These are phyloP conservation scores for Rickenella mellea DNA, from an alignment of 768 basidiomycete species.

Conservation along the genomic window DNA sequence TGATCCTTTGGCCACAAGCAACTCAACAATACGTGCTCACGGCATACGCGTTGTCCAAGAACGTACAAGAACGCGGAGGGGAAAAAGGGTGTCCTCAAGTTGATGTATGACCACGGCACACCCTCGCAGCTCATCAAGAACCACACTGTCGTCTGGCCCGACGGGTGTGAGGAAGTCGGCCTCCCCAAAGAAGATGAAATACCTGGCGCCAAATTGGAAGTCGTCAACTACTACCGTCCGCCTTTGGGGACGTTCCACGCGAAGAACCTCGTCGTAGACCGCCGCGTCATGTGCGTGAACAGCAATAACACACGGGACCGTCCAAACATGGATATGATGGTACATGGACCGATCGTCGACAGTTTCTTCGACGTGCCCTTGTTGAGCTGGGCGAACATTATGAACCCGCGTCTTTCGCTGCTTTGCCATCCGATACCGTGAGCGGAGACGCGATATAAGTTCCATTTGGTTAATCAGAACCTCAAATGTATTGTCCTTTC, in stretches of 20 bases:
- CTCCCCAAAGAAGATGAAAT: slow-evolving; percentile 47
- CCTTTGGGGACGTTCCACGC: slow-evolving; percentile 72
- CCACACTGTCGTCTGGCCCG: slow-evolving; percentile 36
- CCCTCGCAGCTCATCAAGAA: slow-evolving; percentile 41
- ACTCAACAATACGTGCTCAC: too few relatives aligned
- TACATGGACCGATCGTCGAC: slow-evolving; percentile 61
- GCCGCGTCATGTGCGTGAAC: slow-evolving; percentile 55
- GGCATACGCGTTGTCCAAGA: slow-evolving; percentile 43
- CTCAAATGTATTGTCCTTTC: slow-evolving; percentile 11
- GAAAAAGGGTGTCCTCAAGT: slow-evolving; percentile 47
- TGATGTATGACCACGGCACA: slow-evolving; percentile 62
- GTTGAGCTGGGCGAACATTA: slow-evolving; percentile 44
- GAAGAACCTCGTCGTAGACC: slow-evolving; percentile 61
- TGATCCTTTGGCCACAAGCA: too few relatives aligned
- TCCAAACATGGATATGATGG: slow-evolving; percentile 49
- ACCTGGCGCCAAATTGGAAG: slow-evolving; percentile 49
- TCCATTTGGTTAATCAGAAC: slow-evolving; percentile 23
- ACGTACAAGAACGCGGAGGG: slow-evolving; percentile 31
- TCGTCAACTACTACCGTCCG: slow-evolving; percentile 46
- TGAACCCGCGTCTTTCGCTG: slow-evolving; percentile 36
- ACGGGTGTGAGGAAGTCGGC: slow-evolving; percentile 36
- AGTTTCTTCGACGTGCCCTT: slow-evolving; percentile 61
- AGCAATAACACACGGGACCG: slow-evolving; percentile 62
- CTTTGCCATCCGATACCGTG: slow-evolving; percentile 20
- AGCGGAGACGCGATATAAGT: slow-evolving; percentile 28